Conservation (phyloP, 2,329 filamentous ascomycete genomes). For the Pseudogymnoascus sp. region DNA sequence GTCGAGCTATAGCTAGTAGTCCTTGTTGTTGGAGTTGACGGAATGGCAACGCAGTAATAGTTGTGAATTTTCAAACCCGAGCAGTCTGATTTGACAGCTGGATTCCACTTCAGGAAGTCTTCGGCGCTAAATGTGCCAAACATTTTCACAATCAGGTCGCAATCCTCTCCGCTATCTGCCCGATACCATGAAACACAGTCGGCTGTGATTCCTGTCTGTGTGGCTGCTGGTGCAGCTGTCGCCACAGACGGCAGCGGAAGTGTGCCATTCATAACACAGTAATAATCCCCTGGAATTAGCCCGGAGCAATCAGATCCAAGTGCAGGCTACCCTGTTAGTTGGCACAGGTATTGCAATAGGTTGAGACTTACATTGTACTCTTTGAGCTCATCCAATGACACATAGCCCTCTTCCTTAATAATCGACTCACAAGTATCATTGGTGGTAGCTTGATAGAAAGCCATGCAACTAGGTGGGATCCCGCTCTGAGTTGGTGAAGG, state of each 20-base stretch:
- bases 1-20: background rate
- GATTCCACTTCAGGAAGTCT: conserved; percentile 5
- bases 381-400: background rate
- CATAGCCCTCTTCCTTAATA: background rate
- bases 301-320: conserved; percentile 3
- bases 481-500: conserved; percentile 7
- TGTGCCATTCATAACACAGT: conserved; percentile 10
- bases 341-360: background rate
- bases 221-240: conserved; percentile 2
- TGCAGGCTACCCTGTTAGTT: background rate
- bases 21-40: conserved; percentile 8
- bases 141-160: background rate
- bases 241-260: conserved; percentile 8
- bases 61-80: background rate
- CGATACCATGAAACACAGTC: conserved; percentile 9
- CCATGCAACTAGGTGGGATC: background rate
- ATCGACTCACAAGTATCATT: conserved; percentile 1
- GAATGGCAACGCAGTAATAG: conserved; percentile 10
- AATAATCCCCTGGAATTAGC: conserved; percentile 8
- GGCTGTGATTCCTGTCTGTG: background rate
- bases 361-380: background rate
- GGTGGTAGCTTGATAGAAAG: conserved; percentile 4
- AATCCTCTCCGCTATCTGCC: background rate
- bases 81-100: background rate
- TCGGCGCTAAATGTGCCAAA: conserved; percentile 8